Evolutionary conservation across 305 asterid species (phyloP).

Genomic region (Fraxinus platypoda): DNA sequence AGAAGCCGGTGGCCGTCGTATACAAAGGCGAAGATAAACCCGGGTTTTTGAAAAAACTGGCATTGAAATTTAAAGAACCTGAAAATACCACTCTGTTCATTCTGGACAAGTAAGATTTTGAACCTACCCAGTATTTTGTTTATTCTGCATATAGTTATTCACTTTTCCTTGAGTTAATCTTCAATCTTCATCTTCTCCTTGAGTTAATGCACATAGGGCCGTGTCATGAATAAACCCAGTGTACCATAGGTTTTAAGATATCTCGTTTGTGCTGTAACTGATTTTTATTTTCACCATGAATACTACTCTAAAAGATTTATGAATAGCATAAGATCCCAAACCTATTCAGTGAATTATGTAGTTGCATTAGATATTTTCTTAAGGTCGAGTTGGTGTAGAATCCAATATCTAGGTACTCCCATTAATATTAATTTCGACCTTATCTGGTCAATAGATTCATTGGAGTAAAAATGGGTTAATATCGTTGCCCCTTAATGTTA

Average conservation of each 20-base stretch:
- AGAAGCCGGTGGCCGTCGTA: constrained; percentile 61
- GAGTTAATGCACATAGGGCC: neutral
- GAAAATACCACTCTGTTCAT: constrained; percentile 80
- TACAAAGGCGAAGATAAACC: constrained; percentile 72
- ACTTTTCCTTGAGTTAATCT: neutral
- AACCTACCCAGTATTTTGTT: neutral
- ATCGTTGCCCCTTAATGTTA: neutral
- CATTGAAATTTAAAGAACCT: constrained; percentile 80
- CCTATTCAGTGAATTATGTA: neutral
- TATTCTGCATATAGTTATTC: neutral
- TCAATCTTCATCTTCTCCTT: neutral
- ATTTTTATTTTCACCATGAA: neutral
- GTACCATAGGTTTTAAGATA: neutral
- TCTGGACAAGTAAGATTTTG: constrained; percentile 81
- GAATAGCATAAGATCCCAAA: neutral
- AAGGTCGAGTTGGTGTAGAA: neutral
- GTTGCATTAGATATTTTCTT: neutral
- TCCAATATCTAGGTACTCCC: neutral
- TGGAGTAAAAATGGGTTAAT: constrained; percentile 1
- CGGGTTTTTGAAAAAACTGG: constrained; percentile 73
- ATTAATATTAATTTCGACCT: neutral
- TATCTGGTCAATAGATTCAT: neutral
- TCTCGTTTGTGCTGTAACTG: neutral
- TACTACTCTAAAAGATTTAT: neutral
- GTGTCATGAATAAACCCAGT: neutral